These are phyloP conservation scores for Phialocephala sp. DNA, from an alignment of 2,329 filamentous ascomycete genomes.

Conservation along the genomic window DNA sequence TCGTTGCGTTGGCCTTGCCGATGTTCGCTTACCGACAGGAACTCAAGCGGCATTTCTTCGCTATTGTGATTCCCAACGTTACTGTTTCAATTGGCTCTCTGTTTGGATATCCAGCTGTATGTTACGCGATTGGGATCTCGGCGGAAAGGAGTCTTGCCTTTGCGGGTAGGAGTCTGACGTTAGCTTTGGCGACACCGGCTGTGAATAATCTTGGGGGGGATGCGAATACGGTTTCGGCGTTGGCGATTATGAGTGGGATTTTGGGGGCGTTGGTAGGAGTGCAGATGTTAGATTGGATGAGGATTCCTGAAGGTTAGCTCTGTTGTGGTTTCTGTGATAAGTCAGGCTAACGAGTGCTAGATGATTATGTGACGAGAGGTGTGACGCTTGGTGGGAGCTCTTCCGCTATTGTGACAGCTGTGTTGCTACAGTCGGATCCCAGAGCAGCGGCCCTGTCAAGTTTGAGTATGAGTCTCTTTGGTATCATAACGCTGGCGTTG, in stretches of 20 bases:
- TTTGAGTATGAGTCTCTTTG: conserved; percentile 65
- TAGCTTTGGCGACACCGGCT: conserved; percentile 64
- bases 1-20: conserved; percentile 63
- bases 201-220: conserved; percentile 63
- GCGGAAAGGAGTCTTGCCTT: conserved; percentile 59
- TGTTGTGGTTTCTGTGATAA: background rate
- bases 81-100: conserved; percentile 57
- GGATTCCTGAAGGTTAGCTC: conserved; percentile 57
- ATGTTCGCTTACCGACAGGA: conserved; percentile 66
- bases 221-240: conserved; percentile 57
- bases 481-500: conserved; percentile 62
- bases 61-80: conserved; percentile 60
- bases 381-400: conserved; percentile 66
- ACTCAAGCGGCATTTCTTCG: conserved; percentile 57
- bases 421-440: conserved; percentile 61
- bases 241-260: conserved; percentile 65
- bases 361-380: conserved; percentile 68
- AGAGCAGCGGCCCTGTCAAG: conserved; percentile 64
- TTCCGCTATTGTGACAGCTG: conserved; percentile 62
- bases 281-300: conserved; percentile 53
- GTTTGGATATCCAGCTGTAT: conserved; percentile 62
- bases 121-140: conserved; percentile 59
- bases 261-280: conserved; percentile 61
- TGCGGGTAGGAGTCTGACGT: conserved; percentile 60
- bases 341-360: conserved; percentile 41